A percentile compares a stretch with the other conserved stretches of the same genome.
phyloP scores from a whole-genome alignment of 2,329 filamentous ascomycete genomes.

The Talaromyces sp. region DNA sequence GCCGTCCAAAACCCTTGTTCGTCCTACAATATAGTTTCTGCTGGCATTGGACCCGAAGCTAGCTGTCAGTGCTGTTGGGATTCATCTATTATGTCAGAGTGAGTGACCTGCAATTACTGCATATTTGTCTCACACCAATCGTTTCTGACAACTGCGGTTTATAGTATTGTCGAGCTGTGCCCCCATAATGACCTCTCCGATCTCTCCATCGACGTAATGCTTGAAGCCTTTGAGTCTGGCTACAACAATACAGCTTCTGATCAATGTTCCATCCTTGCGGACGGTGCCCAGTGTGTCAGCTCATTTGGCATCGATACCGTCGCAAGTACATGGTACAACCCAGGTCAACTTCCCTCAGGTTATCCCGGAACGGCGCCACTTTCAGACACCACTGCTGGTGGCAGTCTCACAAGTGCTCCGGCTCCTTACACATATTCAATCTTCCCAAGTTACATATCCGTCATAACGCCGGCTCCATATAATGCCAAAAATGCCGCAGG shows the following conservation, averaged over 20 bases:
- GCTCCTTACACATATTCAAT: background rate
- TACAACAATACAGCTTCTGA: background rate
- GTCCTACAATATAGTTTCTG: background rate
- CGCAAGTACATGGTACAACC: background rate
- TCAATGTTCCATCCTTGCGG: background rate
- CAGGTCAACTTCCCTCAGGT: background rate
- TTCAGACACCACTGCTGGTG: background rate
- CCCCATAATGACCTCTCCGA: background rate
- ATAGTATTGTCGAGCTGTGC: background rate
- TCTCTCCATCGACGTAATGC: background rate
- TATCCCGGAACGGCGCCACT: background rate
- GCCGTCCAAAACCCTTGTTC: background rate
- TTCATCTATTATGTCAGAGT: background rate
- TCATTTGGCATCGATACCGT: background rate
- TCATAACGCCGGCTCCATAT: background rate
- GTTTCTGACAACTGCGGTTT: background rate
- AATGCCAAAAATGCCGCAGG: background rate
- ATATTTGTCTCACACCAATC: background rate
- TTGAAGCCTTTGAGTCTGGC: background rate
- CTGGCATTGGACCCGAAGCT: background rate
- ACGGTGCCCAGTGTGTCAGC: background rate
- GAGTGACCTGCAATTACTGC: background rate
- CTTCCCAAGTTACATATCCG: background rate
- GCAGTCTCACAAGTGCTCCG: background rate
- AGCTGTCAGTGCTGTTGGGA: constrained; percentile 2